A percentile compares a stretch with the other conserved stretches of the same genome.
Evolutionary conservation across 2,329 filamentous ascomycete species (phyloP).

Genomic region (Lecanicillium sp.): DNA sequence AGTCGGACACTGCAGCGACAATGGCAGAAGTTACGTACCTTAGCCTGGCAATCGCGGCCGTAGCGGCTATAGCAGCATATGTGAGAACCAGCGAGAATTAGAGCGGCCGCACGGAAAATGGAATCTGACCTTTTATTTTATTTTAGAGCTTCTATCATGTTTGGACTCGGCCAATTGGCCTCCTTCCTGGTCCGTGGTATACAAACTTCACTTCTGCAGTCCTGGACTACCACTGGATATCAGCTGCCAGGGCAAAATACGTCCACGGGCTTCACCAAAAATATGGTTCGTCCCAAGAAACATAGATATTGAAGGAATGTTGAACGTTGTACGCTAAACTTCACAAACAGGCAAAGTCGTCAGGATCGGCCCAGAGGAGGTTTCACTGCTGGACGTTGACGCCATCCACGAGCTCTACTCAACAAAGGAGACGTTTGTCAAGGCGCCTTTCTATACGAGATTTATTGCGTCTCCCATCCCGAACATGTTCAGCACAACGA

Average conservation of each 20-base stretch:
- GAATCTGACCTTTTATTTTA: too few species aligned
- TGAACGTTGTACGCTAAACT: too few species aligned
- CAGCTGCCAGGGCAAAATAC: conserved; percentile 10
- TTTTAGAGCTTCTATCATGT: too few species aligned
- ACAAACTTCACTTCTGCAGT: conserved; percentile 13
- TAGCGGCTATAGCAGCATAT: too few species aligned
- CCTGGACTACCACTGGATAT: conserved; percentile 12
- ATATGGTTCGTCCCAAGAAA: conserved; percentile 14
- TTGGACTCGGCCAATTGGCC: too few species aligned
- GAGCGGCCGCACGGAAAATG: too few species aligned
- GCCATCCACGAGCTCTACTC: conserved; percentile 24
- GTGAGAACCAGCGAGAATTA: too few species aligned
- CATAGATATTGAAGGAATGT: too few species aligned
- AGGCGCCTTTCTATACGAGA: conserved; percentile 15
- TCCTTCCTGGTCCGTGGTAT: conserved; percentile 18
- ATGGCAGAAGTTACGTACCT: too few species aligned
- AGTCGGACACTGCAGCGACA: too few species aligned
- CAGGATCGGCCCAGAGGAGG: conserved; percentile 16
- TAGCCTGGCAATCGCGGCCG: too few species aligned
- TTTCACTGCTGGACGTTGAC: conserved; percentile 15
- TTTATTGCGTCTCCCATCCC: conserved; percentile 11
- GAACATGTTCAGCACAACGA: conserved; percentile 30
- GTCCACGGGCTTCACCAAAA: conserved; percentile 16
- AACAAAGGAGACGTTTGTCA: conserved; percentile 17
- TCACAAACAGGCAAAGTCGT: conserved; percentile 15